Percentiles rank a stretch among this genome's conserved stretches.
Conservation (phyloP, 1,284 basidiomycete species). For the Rhizoctonia solani region DNA sequence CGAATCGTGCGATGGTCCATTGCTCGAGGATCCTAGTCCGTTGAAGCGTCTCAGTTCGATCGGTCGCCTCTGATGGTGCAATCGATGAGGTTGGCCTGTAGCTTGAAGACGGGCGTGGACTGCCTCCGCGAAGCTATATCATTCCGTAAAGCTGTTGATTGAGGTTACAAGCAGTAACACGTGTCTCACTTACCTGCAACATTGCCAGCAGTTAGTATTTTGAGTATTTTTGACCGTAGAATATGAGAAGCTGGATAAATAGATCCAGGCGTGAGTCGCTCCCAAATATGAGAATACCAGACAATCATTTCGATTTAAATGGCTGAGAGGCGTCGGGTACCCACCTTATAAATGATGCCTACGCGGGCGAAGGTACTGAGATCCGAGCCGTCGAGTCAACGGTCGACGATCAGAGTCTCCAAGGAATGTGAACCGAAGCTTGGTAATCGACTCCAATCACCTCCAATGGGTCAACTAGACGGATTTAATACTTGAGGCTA, state of each 20-base stretch:
- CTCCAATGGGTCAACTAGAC: no score
- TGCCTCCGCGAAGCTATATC: background rate
- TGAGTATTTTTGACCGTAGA: background rate
- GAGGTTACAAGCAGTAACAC: background rate
- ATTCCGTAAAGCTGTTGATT: background rate
- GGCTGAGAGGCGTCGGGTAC: conserved; percentile 18
- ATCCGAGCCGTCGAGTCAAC: background rate
- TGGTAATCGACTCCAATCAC: no score
- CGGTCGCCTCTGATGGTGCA: background rate
- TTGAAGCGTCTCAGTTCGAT: background rate
- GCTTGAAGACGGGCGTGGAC: background rate
- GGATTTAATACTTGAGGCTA: no score
- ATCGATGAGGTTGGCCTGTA: background rate
- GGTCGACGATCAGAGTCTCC: background rate
- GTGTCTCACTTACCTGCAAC: background rate
- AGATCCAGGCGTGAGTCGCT: background rate
- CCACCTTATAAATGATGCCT: background rate
- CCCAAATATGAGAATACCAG: background rate
- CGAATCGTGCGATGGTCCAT: conserved; percentile 14
- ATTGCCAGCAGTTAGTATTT: background rate
- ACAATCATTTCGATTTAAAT: background rate
- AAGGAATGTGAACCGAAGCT: background rate
- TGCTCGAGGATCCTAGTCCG: conserved; percentile 14
- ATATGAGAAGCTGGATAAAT: background rate
- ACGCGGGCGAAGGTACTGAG: background rate